These are phyloP conservation scores for Trichoderma koningiopsis DNA, from an alignment of 2,329 filamentous ascomycete genomes.

Conservation along the genomic window DNA sequence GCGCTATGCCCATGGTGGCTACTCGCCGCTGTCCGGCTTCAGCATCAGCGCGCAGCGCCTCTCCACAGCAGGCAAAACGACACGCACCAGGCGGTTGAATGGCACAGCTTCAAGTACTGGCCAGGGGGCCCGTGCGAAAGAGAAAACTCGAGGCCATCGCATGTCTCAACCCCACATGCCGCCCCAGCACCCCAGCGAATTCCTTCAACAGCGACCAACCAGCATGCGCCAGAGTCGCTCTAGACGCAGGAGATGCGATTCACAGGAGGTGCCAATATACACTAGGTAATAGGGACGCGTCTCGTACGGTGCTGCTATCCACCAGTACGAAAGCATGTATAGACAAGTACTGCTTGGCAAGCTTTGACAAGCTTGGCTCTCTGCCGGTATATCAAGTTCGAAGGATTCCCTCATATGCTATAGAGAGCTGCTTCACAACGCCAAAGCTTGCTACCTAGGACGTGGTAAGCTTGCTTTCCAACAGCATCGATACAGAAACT, in stretches of 20 bases:
- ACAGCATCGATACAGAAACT: background rate
- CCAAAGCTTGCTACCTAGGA: background rate
- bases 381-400: background rate
- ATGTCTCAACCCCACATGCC: slow-evolving; percentile 5
- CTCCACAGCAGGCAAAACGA: background rate
- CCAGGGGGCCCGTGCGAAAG: background rate
- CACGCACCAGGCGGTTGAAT: background rate
- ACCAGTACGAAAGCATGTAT: background rate
- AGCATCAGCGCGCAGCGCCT: slow-evolving; percentile 20
- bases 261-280: background rate
- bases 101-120: background rate
- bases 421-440: background rate
- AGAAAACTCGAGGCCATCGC: background rate
- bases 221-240: background rate
- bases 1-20: slow-evolving; percentile 20
- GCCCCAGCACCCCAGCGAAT: slow-evolving; percentile 17
- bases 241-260: slow-evolving; percentile 10
- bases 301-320: background rate
- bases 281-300: background rate
- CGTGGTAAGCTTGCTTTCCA: background rate
- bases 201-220: slow-evolving; percentile 12
- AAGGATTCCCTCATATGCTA: background rate
- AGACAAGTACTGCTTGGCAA: background rate
- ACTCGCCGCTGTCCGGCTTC: slow-evolving; percentile 20
- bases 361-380: background rate